phyloP scores from a whole-genome alignment of 1,139 yeast species.

The Suhomyces kunorum region DNA sequence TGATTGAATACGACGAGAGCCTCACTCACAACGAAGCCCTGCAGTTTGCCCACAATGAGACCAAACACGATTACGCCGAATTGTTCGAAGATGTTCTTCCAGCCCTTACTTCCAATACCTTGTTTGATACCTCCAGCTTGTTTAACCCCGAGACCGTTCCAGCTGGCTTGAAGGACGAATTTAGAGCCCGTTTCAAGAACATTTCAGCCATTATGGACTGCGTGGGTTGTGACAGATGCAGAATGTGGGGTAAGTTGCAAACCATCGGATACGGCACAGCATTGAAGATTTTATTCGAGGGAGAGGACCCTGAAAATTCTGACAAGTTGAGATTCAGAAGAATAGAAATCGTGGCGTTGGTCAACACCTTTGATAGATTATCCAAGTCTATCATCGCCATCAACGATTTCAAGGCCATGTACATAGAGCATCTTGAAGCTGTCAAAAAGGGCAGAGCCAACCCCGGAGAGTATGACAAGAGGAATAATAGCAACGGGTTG shows the following conservation, averaged over 20 bases:
- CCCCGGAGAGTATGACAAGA: conserved; percentile 45
- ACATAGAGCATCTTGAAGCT: conserved; percentile 44
- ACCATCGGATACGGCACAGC: conserved; percentile 98
- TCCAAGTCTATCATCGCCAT: conserved; percentile 82
- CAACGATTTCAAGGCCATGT: conserved; percentile 64
- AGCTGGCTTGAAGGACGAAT: conserved; percentile 71
- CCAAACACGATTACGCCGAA: conserved; percentile 26
- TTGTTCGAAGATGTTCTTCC: conserved; percentile 34
- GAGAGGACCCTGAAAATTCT: conserved; percentile 46
- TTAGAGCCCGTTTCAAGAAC: conserved; percentile 80
- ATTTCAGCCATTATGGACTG: conserved; percentile 96
- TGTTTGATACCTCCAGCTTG: conserved; percentile 49
- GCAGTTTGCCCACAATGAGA: conserved; percentile 32
- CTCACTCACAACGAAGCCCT: conserved; percentile 36
- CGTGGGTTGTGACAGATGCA: conserved; percentile 96
- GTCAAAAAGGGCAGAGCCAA: conserved; percentile 42
- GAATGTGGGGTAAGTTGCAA: conserved; percentile 97
- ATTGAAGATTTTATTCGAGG: conserved; percentile 80
- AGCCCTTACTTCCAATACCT: conserved; percentile 29
- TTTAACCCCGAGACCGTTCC: conserved; percentile 59
- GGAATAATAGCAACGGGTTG: conserved; percentile 31
- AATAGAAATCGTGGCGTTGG: conserved; percentile 83
- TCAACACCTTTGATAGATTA: conserved; percentile 89
- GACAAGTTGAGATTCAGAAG: conserved; percentile 60
- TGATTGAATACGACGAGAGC: conserved; percentile 33